Conservation (phyloP, 768 basidiomycete species). For the Lentinula edodes region DNA sequence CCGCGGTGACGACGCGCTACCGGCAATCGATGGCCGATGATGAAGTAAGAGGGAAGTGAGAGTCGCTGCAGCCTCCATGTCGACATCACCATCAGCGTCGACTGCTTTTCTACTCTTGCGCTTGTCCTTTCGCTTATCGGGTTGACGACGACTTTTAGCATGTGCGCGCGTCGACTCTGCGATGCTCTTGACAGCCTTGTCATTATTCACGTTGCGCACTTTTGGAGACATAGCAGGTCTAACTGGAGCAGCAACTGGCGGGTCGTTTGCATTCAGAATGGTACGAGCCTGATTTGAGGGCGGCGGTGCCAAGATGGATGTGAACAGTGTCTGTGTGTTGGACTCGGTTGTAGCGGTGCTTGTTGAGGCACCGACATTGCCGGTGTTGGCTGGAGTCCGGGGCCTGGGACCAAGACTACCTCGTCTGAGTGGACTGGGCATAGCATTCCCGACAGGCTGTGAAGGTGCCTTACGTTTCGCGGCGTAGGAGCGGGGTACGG, state of each 20-base stretch:
- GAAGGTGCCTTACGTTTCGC: slow-evolving; percentile 25
- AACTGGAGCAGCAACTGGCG: slow-evolving; percentile 53
- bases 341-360: slow-evolving; percentile 23
- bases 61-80: slow-evolving; percentile 81
- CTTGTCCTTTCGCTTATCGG: slow-evolving; percentile 24
- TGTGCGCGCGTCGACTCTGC: slow-evolving; percentile 42
- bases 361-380: slow-evolving; percentile 10
- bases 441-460: slow-evolving; percentile 29
- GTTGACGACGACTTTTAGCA: slow-evolving; percentile 26
- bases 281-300: slow-evolving; percentile 72
- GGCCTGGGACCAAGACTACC: slow-evolving; percentile 38
- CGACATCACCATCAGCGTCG: slow-evolving; percentile 53
- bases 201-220: slow-evolving; percentile 21
- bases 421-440: slow-evolving; percentile 24
- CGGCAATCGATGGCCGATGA: slow-evolving; percentile 54
- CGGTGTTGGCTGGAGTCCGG: slow-evolving; percentile 30
- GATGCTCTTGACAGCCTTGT: slow-evolving; percentile 37
- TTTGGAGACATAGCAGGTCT: slow-evolving; percentile 41
- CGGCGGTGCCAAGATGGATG: slow-evolving; percentile 74
- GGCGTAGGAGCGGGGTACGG: slow-evolving; percentile 14
- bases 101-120: slow-evolving; percentile 19
- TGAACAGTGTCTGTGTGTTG: slow-evolving; percentile 58
- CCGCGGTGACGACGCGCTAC: slow-evolving; percentile 61
- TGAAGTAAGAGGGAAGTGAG: slow-evolving; percentile 68
- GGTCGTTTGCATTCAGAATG: slow-evolving; percentile 69